Conservation (phyloP, 306 rosid species). For the Ceratonia siliqua region DNA sequence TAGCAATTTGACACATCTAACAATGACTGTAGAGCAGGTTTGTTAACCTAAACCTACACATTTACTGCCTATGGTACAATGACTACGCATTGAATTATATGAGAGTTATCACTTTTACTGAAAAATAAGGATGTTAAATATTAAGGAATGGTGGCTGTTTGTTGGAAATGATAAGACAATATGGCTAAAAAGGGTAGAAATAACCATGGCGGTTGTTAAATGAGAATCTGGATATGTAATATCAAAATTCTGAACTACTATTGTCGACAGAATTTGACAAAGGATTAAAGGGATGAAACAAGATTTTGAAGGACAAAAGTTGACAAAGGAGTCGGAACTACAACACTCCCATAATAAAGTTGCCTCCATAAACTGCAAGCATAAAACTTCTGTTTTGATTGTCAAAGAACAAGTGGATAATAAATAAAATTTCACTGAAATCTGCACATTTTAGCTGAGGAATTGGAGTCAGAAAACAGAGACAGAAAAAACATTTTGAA, state of each 20-base stretch:
- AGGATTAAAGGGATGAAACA: neutral
- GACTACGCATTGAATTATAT: neutral
- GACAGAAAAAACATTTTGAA: neutral
- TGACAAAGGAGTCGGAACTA: neutral
- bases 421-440: neutral
- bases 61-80: neutral
- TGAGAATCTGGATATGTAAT: neutral
- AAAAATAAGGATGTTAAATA: neutral
- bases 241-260: neutral
- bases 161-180: neutral
- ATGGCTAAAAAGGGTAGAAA: neutral
- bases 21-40: slow-evolving; percentile 12
- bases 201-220: neutral
- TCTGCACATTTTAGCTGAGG: neutral
- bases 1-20: slow-evolving; percentile 9
- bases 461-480: neutral
- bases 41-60: neutral
- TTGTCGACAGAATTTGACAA: neutral
- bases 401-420: neutral
- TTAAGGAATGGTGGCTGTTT: neutral
- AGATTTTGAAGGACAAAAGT: neutral
- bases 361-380: neutral
- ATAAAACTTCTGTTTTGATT: neutral
- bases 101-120: neutral
- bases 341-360: neutral